phyloP scores from a whole-genome alignment of 352 stramenopile genomes.

The Pythium aphanidermatum region DNA sequence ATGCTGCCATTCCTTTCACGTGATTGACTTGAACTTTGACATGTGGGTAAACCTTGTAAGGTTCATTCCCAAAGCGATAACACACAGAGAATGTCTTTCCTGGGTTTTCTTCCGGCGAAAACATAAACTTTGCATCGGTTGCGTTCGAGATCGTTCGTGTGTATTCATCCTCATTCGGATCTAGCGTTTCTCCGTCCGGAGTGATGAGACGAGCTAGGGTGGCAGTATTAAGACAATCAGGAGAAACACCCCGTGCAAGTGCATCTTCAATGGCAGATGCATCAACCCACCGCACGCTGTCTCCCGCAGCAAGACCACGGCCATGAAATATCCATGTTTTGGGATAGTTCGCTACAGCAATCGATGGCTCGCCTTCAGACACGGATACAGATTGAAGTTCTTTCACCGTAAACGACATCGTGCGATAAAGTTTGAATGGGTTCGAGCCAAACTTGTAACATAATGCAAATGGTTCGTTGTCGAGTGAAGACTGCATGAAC shows the following conservation, averaged over 20 bases:
- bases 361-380: conserved; percentile 22
- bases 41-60: conserved; percentile 40
- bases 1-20: conserved; percentile 24
- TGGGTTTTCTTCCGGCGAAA: conserved; percentile 26
- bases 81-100: conserved; percentile 56
- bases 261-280: conserved; percentile 27
- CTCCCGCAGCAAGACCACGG: conserved; percentile 27
- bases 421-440: conserved; percentile 54
- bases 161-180: conserved; percentile 32
- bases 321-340: conserved; percentile 52
- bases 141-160: conserved; percentile 26
- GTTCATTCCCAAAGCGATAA: conserved; percentile 66
- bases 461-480: conserved; percentile 33
- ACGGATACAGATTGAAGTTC: conserved; percentile 29
- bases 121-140: conserved; percentile 21
- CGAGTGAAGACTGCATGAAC: conserved; percentile 40
- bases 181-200: conserved; percentile 7
- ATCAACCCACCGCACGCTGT: conserved; percentile 57
- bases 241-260: conserved; percentile 7
- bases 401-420: conserved; percentile 47
- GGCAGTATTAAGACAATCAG: conserved; percentile 34
- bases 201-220: conserved; percentile 30
- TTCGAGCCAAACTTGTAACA: conserved; percentile 73
- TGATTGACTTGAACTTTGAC: conserved; percentile 47
- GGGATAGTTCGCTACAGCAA: conserved; percentile 43